A percentile compares a stretch with the other conserved stretches of the same genome.
phyloP scores from a whole-genome alignment of 441 rosid genomes.

The Francoa sonchifolia region DNA sequence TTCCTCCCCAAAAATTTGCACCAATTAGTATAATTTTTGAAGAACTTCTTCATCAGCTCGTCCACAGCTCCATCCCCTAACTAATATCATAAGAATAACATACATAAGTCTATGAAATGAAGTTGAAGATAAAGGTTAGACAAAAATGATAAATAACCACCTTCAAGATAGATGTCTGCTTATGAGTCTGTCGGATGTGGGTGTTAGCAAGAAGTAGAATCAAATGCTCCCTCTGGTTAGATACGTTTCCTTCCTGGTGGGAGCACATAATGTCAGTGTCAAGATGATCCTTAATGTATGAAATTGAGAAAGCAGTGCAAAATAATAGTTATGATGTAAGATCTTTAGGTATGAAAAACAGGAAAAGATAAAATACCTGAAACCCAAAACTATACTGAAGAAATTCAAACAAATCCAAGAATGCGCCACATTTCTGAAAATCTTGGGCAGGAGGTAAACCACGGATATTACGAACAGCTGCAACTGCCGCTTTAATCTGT shows the following conservation, averaged over 20 bases:
- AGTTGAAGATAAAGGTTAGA: constrained; percentile 1
- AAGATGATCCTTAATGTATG: constrained; percentile 3
- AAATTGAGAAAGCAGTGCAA: background rate
- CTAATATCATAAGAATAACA: constrained; percentile 28
- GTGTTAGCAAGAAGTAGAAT: constrained; percentile 75
- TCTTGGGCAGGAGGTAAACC: constrained; percentile 52
- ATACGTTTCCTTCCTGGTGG: constrained; percentile 70
- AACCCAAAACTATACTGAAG: constrained; percentile 79
- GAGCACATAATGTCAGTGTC: constrained; percentile 7
- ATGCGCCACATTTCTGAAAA: constrained; percentile 36
- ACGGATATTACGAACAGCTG: constrained; percentile 50
- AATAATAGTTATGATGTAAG: too few species aligned
- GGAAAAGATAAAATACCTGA: constrained; percentile 77
- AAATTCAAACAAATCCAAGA: constrained; percentile 66
- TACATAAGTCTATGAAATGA: constrained; percentile 9
- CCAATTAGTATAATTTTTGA: constrained; percentile 87
- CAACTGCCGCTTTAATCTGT: constrained; percentile 82
- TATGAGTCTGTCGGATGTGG: constrained; percentile 45
- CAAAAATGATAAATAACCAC: constrained; percentile 22
- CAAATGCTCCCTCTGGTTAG: constrained; percentile 93
- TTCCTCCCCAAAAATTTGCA: constrained; percentile 76
- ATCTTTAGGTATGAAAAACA: too few species aligned
- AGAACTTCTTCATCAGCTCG: constrained; percentile 73
- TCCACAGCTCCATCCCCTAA: constrained; percentile 64
- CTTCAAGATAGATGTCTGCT: constrained; percentile 40